Conservation (phyloP, 1,284 basidiomycete genomes). For the Crepidotus sp. region DNA sequence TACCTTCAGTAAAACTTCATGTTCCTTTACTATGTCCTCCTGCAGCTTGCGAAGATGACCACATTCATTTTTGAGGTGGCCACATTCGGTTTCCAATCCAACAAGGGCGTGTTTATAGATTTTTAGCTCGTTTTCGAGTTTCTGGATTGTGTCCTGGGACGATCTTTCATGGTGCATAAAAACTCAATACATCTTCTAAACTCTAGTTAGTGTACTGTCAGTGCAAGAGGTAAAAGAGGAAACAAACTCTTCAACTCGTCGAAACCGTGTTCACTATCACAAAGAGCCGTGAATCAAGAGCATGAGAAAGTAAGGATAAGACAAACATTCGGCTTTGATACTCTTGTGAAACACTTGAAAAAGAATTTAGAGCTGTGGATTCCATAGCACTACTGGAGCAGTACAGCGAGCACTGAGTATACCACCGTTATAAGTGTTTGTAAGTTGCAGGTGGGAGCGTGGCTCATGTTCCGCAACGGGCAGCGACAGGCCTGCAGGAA, state of each 20-base stretch:
- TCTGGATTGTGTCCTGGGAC: slow-evolving; percentile 25
- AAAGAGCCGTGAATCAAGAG: not conserved
- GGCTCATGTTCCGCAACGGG: not conserved
- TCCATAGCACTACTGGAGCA: slow-evolving; percentile 5
- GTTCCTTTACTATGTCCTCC: slow-evolving; percentile 14
- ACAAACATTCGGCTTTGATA: slow-evolving; percentile 12
- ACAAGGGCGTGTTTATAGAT: slow-evolving; percentile 35
- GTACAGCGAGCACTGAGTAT: not conserved
- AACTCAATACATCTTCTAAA: slow-evolving; percentile 25
- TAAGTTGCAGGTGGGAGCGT: slow-evolving; percentile 2
- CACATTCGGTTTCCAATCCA: slow-evolving; percentile 26
- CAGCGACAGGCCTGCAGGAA: not conserved
- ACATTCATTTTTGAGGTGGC: slow-evolving; percentile 26
- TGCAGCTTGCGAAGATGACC: slow-evolving; percentile 22
- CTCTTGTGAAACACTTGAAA: not conserved
- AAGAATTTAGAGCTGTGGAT: not conserved
- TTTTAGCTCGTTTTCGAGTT: slow-evolving; percentile 29
- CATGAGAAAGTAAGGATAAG: not conserved
- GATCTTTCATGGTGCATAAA: slow-evolving; percentile 23
- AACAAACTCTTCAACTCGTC: slow-evolving; percentile 15
- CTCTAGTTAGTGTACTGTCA: slow-evolving; percentile 11
- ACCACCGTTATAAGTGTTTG: slow-evolving; percentile 4
- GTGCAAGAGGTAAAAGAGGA: not conserved
- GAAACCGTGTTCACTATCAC: slow-evolving; percentile 11
- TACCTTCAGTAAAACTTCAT: slow-evolving; percentile 33